A percentile compares a stretch with the other conserved stretches of the same genome.
Conservation (phyloP, 495 filamentous ascomycete genomes). For the Physcia stellaris region DNA sequence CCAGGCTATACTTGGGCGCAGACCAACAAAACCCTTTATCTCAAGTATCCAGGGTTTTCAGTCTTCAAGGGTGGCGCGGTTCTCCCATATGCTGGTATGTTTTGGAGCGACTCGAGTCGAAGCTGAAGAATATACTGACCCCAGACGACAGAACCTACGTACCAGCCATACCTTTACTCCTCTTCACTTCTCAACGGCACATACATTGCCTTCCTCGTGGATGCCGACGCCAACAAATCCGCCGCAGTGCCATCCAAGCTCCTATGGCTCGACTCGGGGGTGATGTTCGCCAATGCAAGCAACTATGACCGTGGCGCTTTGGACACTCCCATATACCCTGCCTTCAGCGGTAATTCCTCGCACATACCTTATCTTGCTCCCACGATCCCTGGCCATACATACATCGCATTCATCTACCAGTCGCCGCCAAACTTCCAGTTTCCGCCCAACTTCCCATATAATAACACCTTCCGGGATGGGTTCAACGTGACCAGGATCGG, state of each 20-base stretch:
- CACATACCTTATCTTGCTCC: slow-evolving; percentile 7
- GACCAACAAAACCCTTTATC: slow-evolving; percentile 5
- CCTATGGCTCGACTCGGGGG: slow-evolving; percentile 6
- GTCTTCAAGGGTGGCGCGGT: slow-evolving; percentile 1
- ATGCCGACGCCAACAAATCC: slow-evolving; percentile 3
- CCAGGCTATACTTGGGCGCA: slow-evolving; percentile 2
- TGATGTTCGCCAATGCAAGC: slow-evolving; percentile 5
- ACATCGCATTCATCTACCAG: slow-evolving; percentile 7
- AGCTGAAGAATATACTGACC: background rate
- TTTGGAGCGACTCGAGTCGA: background rate
- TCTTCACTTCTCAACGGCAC: slow-evolving; percentile 1
- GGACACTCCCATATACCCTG: no score
- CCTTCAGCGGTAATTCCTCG: background rate
- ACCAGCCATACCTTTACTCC: background rate
- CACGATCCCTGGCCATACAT: slow-evolving; percentile 4
- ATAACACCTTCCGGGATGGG: slow-evolving; percentile 5
- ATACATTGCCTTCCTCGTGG: slow-evolving; percentile 8
- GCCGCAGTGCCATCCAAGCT: slow-evolving; percentile 2
- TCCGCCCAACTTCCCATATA: slow-evolving; percentile 9
- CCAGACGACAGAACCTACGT: background rate
- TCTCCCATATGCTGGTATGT: slow-evolving; percentile 1
- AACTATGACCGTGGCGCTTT: background rate
- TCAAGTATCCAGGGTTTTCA: slow-evolving; percentile 1
- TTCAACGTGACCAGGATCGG: slow-evolving; percentile 6
- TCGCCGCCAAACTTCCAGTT: slow-evolving; percentile 4